Evolutionary conservation across 352 stramenopile species (phyloP).

Genomic region (Pythium aphanidermatum): DNA sequence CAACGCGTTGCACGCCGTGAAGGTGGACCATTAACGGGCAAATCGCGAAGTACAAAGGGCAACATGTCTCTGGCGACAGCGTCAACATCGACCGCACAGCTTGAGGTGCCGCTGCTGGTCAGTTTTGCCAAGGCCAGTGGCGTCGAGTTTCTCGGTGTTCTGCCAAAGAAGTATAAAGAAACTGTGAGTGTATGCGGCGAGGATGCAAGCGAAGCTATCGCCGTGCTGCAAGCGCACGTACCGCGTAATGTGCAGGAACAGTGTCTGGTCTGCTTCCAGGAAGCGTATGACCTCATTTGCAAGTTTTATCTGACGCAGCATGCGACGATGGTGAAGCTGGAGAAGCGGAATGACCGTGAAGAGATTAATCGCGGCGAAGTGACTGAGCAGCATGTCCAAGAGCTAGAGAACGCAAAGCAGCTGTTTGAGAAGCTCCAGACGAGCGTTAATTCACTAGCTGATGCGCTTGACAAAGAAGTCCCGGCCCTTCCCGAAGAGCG

Average conservation of each 20-base stretch:
- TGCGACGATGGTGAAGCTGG: slow-evolving; percentile 85
- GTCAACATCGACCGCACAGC: slow-evolving; percentile 30
- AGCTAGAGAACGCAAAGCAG: slow-evolving; percentile 64
- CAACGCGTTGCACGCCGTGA: slow-evolving; percentile 59
- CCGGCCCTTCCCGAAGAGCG: slow-evolving; percentile 55
- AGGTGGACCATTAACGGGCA: slow-evolving; percentile 21
- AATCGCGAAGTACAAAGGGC: slow-evolving; percentile 28
- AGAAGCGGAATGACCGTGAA: slow-evolving; percentile 91
- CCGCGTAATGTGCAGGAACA: slow-evolving; percentile 50
- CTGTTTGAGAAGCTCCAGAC: slow-evolving; percentile 85
- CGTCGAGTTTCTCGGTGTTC: slow-evolving; percentile 81
- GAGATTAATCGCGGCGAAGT: slow-evolving; percentile 80
- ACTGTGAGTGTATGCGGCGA: slow-evolving; percentile 29
- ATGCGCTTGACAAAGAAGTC: slow-evolving; percentile 73
- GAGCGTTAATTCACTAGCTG: slow-evolving; percentile 74
- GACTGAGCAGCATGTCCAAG: slow-evolving; percentile 60
- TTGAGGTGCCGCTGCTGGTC: slow-evolving; percentile 92
- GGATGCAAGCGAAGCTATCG: slow-evolving; percentile 35
- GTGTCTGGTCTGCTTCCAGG: slow-evolving; percentile 76
- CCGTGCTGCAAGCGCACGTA: slow-evolving; percentile 43
- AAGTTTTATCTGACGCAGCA: slow-evolving; percentile 90
- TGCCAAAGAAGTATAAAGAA: slow-evolving; percentile 62
- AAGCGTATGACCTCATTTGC: slow-evolving; percentile 86
- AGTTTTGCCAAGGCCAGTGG: slow-evolving; percentile 92
- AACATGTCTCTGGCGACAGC: slow-evolving; percentile 26